Evolutionary conservation across 768 basidiomycete species (phyloP).

Genomic region (Trametes elegans): DNA sequence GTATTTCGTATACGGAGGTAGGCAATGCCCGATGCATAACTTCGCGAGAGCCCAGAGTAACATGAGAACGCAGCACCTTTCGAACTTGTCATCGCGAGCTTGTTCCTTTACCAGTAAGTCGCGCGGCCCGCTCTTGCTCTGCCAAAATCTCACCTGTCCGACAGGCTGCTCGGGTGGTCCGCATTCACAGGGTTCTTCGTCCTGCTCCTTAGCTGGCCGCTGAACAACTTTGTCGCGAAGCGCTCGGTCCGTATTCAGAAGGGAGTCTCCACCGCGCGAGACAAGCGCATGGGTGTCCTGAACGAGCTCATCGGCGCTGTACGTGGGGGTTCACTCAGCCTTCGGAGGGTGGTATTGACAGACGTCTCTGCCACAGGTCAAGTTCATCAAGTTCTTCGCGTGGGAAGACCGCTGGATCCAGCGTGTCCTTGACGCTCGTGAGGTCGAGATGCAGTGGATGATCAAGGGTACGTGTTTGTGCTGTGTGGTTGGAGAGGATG

Average conservation of each 20-base stretch:
- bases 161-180: slow-evolving; percentile 60
- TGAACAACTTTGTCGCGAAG: slow-evolving; percentile 65
- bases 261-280: slow-evolving; percentile 56
- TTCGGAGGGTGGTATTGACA: background rate
- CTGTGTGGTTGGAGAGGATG: too few relatives aligned
- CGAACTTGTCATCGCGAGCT: slow-evolving; percentile 68
- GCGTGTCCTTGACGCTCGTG: slow-evolving; percentile 60
- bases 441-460: slow-evolving; percentile 74
- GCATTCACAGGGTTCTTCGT: slow-evolving; percentile 79
- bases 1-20: slow-evolving; percentile 70
- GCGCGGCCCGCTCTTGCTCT: background rate
- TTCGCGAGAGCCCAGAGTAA: slow-evolving; percentile 8
- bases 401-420: slow-evolving; percentile 79
- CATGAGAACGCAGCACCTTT: slow-evolving; percentile 53
- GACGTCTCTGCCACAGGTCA: slow-evolving; percentile 39
- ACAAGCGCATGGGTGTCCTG: slow-evolving; percentile 75
- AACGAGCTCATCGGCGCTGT: slow-evolving; percentile 76
- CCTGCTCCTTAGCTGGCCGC: slow-evolving; percentile 62
- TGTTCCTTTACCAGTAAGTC: slow-evolving; percentile 72
- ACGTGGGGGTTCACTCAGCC: slow-evolving; percentile 19
- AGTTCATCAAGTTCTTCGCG: slow-evolving; percentile 83
- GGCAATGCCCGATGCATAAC: slow-evolving; percentile 22
- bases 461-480: slow-evolving; percentile 49
- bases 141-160: background rate
- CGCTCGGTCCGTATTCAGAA: slow-evolving; percentile 61